A percentile compares a stretch with the other conserved stretches of the same genome.
These are phyloP conservation scores for Carex arenaria DNA, from an alignment of 202 grass and related monocot species.

Conservation along the genomic window DNA sequence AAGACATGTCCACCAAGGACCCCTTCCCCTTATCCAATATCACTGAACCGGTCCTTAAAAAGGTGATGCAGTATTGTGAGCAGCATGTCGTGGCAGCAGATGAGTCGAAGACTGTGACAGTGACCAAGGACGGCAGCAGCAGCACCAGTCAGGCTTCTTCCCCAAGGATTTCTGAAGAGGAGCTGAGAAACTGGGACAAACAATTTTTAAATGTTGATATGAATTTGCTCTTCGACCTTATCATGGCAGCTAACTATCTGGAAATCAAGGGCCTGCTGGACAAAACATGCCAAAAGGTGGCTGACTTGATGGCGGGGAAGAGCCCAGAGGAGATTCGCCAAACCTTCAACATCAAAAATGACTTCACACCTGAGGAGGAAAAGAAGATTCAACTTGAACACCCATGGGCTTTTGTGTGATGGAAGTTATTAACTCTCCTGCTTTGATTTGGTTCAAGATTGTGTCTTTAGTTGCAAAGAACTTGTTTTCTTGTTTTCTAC, in stretches of 20 bases:
- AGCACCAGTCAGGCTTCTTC: no score
- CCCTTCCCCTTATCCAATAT: slow-evolving; percentile 16
- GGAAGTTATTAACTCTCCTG: neutral
- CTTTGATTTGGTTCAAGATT: neutral
- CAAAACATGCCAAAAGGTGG: neutral
- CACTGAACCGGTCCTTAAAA: slow-evolving; percentile 7
- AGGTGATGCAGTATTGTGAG: slow-evolving; percentile 35
- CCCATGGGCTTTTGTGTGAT: slow-evolving; percentile 1
- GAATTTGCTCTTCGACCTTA: slow-evolving; percentile 35
- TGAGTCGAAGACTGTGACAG: slow-evolving; percentile 9
- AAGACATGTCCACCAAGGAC: slow-evolving; percentile 6
- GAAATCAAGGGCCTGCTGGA: neutral
- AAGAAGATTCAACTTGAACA: neutral
- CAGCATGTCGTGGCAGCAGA: slow-evolving; percentile 17
- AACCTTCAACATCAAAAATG: neutral
- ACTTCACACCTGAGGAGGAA: neutral
- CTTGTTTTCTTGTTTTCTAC: no score
- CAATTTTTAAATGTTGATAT: slow-evolving; percentile 32
- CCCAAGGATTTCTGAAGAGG: neutral
- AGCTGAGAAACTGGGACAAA: slow-evolving; percentile 14
- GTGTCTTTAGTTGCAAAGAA: neutral
- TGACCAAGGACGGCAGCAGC: neutral
- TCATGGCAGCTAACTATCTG: slow-evolving; percentile 24
- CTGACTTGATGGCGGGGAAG: neutral
- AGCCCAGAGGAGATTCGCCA: neutral